A percentile compares a stretch with the other conserved stretches of the same genome.
phyloP scores from a whole-genome alignment of 2,329 filamentous ascomycete species.

The Arthrinium phaeospermum region DNA sequence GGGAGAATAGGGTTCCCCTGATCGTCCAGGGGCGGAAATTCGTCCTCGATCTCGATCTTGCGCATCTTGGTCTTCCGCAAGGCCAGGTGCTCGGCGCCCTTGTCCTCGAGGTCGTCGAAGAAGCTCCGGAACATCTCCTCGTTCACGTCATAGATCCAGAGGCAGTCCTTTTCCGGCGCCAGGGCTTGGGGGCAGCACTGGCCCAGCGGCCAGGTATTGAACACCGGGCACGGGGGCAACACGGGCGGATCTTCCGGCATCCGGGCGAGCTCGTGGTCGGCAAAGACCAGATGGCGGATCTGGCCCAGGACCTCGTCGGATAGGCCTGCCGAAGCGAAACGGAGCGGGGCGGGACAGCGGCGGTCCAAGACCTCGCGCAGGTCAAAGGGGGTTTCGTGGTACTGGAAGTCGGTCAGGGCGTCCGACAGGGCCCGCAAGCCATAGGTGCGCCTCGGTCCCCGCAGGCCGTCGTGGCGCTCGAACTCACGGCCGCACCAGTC shows the following conservation, averaged over 20 bases:
- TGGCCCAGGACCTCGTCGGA: background rate
- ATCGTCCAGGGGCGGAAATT: no score
- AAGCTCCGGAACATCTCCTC: background rate
- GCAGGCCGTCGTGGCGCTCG: background rate
- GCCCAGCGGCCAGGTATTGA: background rate
- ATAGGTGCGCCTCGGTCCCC: background rate
- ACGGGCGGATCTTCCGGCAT: no score
- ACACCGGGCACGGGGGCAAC: background rate
- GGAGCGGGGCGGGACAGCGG: background rate
- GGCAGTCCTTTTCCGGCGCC: background rate
- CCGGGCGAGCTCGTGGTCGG: background rate
- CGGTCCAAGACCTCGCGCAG: background rate
- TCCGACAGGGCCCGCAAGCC: background rate
- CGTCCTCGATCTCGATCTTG: no score
- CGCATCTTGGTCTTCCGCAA: no score
- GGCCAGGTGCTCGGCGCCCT: background rate
- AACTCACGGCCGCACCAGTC: no score
- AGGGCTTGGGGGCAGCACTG: background rate
- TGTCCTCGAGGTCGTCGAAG: background rate
- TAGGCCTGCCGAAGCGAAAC: background rate
- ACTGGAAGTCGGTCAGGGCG: background rate
- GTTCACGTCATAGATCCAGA: background rate
- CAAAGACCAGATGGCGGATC: background rate
- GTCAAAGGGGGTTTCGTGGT: background rate
- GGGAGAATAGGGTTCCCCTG: no score